Percentiles rank a stretch among this genome's conserved stretches.
Evolutionary conservation across 805 yeast genomes (phyloP).

Genomic region (Zygoascus flipseniorum): DNA sequence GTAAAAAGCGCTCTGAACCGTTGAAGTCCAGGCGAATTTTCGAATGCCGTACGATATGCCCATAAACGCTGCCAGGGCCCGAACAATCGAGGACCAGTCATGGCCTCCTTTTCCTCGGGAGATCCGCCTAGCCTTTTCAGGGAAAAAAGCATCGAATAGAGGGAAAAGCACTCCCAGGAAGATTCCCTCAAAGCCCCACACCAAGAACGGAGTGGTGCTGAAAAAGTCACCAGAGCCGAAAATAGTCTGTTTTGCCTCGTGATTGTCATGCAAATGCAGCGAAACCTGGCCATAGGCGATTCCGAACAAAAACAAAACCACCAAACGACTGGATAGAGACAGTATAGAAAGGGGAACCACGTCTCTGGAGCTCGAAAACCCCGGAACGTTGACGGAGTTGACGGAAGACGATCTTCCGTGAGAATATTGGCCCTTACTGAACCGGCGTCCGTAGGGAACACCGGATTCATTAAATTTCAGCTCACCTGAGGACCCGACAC

Average conservation of each 20-base stretch:
- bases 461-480: neutral
- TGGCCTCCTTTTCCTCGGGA: constrained; percentile 18
- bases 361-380: constrained; percentile 6
- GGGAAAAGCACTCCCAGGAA: constrained; percentile 24
- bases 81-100: constrained; percentile 29
- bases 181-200: constrained; percentile 25
- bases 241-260: constrained; percentile 5
- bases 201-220: constrained; percentile 16
- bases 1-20: constrained; percentile 28
- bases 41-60: constrained; percentile 33
- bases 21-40: constrained; percentile 30
- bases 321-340: constrained; percentile 11
- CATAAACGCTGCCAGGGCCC: constrained; percentile 32
- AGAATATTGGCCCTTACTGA: neutral
- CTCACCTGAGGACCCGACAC: neutral
- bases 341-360: constrained; percentile 13
- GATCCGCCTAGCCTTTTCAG: constrained; percentile 10
- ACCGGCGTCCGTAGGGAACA: neutral
- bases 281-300: constrained; percentile 25
- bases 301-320: constrained; percentile 21
- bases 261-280: constrained; percentile 23
- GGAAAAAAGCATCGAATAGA: constrained; percentile 19
- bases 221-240: constrained; percentile 7
- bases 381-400: constrained; percentile 1
- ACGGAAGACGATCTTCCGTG: constrained; percentile 1